Evolutionary conservation across 441 rosid genomes (phyloP).

Genomic region (Bruguiera hainesii): DNA sequence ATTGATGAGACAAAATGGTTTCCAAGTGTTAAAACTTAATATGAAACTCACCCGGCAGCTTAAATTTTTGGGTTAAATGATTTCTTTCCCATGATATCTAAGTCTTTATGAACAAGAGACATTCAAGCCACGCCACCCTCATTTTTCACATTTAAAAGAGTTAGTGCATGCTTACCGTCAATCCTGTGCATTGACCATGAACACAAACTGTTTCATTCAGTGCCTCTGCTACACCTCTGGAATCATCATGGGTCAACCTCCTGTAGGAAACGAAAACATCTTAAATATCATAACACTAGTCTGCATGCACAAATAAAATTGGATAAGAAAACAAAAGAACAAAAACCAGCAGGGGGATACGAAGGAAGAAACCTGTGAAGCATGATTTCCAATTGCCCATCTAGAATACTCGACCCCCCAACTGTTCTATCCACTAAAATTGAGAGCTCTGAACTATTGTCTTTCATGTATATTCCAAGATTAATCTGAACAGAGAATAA

Average conservation of each 20-base stretch:
- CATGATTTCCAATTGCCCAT: conserved; percentile 94
- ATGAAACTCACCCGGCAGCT: too few species aligned
- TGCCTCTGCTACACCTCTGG: conserved; percentile 87
- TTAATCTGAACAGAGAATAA: conserved; percentile 55
- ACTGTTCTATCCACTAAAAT: conserved; percentile 81
- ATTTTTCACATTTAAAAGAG: not conserved
- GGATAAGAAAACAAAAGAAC: not conserved
- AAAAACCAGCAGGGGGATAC: conserved; percentile 6
- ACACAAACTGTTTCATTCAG: conserved; percentile 89
- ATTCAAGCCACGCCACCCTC: too few species aligned
- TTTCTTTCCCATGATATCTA: not conserved
- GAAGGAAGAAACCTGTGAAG: conserved; percentile 70
- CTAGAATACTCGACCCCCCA: conserved; percentile 83
- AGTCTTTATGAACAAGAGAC: too few species aligned
- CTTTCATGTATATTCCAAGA: conserved; percentile 82
- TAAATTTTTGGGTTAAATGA: not conserved
- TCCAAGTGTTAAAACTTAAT: too few species aligned
- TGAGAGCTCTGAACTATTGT: conserved; percentile 61
- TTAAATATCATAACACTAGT: not conserved
- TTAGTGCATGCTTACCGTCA: conserved; percentile 53
- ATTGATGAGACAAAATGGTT: too few species aligned
- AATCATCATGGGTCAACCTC: conserved; percentile 81
- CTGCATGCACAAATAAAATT: not conserved
- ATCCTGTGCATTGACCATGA: conserved; percentile 59
- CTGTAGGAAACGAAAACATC: conserved; percentile 33